phyloP scores from a whole-genome alignment of 2,329 filamentous ascomycete genomes.

The Trichophyton schoenleinii region DNA sequence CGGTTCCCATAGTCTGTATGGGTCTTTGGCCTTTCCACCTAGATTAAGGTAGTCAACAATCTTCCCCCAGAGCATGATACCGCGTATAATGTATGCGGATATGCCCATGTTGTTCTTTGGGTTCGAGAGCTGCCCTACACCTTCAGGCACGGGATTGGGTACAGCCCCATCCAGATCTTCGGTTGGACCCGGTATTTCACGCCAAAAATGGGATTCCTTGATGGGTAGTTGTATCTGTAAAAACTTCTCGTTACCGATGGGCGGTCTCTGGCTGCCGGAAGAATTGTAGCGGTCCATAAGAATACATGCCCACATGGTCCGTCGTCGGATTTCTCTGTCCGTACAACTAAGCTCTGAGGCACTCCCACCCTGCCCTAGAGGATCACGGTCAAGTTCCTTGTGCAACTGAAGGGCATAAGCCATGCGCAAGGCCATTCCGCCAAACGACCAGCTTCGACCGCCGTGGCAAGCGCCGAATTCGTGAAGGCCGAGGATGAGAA shows the following conservation, averaged over 20 bases:
- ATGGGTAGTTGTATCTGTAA: constrained; percentile 83
- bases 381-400: constrained; percentile 76
- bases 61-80: constrained; percentile 78
- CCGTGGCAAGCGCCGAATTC: constrained; percentile 97
- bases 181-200: constrained; percentile 80
- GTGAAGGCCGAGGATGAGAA: constrained; percentile 77
- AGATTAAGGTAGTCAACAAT: constrained; percentile 85
- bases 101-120: constrained; percentile 83
- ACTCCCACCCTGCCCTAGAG: constrained; percentile 47
- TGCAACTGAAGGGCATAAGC: constrained; percentile 91
- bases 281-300: constrained; percentile 97
- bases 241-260: constrained; percentile 80
- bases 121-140: constrained; percentile 53
- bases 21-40: constrained; percentile 69
- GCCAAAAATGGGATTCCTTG: constrained; percentile 76
- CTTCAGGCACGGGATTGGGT: constrained; percentile 48
- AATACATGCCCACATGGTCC: constrained; percentile 98
- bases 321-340: constrained; percentile 79
- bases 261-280: constrained; percentile 81
- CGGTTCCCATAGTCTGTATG: constrained; percentile 65
- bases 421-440: constrained; percentile 91
- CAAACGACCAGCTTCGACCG: constrained; percentile 87
- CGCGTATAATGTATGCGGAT: constrained; percentile 74
- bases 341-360: constrained; percentile 66
- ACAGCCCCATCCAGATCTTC: constrained; percentile 66